Base-by-base conservation (phyloP, 495 filamentous ascomycete species). In the Aspergillus panamensis region DNA sequence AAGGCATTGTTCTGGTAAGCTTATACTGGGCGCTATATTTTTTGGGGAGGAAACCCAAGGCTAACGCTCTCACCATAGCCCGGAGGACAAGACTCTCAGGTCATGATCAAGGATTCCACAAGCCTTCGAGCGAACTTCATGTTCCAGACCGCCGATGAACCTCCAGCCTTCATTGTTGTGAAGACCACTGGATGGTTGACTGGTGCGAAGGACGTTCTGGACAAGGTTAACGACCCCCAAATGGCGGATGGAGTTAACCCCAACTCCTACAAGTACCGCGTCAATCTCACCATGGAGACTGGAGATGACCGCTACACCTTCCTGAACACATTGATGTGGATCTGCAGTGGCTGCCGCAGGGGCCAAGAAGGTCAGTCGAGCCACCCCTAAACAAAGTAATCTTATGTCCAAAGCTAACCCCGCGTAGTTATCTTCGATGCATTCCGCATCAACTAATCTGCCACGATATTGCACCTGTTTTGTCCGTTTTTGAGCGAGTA, bases 281-380 rank as follows among this genome's bases (percentile, higher is more conserved):
- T 84, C 30, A 80, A 82, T 54, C 66, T 85, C 17, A 76, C 77
- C 6, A 83, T 86, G 80, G 82, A 84, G 59, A 84, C 82, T 6
- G 76, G 79, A 2, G 83, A 86, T 61, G 75, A 82, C 53, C 77
- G 83, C 35, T 86, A 85, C 57, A 77, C 80, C n/a, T 81, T 83
- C 62, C 58, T 85, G 58, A 86, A 86, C 65, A 80, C 79, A 4
- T 72, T 81, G 25, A 82, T 86, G 78, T 86, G 83, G 83, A 69
- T 84, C 39, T 80, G 79, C 42, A 84, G 81, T 58, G 82, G 82
- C 42, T 77, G 82, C 59, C 79, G 81, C 64, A 74, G 77, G 51
- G 80, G 80, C 30, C 79, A 80, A 51, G 83, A 85, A 73, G 74
- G 80, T 81, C 52, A 52, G 71, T 63, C 21, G n/a, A 17, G 20